Percentiles rank a stretch among this genome's conserved stretches.
Evolutionary conservation across 148 eudicot genomes (phyloP).

Genomic region (Heliosperma pusillum): DNA sequence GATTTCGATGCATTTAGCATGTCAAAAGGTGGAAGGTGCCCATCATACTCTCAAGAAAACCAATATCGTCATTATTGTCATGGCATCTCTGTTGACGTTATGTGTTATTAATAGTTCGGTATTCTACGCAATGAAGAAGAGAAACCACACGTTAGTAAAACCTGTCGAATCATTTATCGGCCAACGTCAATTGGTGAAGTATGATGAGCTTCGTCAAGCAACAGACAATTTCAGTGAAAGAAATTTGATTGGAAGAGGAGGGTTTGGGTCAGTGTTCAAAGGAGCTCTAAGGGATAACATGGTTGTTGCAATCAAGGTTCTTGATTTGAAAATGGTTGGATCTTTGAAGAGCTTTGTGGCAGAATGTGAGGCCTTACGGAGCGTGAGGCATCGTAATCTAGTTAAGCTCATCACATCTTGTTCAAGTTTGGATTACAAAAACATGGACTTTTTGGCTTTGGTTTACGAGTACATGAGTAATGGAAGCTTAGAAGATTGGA

Average conservation of each 20-base stretch:
- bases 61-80: not conserved
- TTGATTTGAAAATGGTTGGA: constrained; percentile 21
- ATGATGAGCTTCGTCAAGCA: constrained; percentile 42
- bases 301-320: constrained; percentile 29
- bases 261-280: constrained; percentile 31
- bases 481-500: constrained; percentile 36
- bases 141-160: not conserved
- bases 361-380: constrained; percentile 36
- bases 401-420: constrained; percentile 37
- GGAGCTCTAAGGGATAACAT: constrained; percentile 21
- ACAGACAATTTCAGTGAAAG: constrained; percentile 29
- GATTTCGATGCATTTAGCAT: constrained; percentile 26
- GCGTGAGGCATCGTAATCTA: constrained; percentile 36
- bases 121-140: constrained; percentile 21
- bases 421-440: constrained; percentile 31
- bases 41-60: not conserved
- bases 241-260: constrained; percentile 40
- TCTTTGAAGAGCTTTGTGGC: constrained; percentile 33
- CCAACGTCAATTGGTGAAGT: constrained; percentile 22
- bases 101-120: constrained; percentile 6
- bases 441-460: constrained; percentile 32
- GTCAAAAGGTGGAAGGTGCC: not conserved
- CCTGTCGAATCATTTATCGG: constrained; percentile 8
- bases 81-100: constrained; percentile 14
- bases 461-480: constrained; percentile 27